Evolutionary conservation across 495 filamentous ascomycete species (phyloP).

Genomic region (Ramalina intermedia): DNA sequence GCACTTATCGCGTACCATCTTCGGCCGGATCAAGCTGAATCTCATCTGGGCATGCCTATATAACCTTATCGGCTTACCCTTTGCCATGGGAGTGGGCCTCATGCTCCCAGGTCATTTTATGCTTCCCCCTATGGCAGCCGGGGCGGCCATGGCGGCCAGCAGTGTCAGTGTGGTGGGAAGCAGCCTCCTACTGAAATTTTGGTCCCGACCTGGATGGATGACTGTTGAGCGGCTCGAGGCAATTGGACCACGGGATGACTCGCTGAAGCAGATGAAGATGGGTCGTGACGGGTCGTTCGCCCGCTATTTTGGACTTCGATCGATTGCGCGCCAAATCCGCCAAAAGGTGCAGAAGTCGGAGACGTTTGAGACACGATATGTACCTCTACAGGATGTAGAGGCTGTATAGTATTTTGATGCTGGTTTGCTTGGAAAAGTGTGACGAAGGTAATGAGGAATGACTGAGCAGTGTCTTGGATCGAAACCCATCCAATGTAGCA

Average conservation of each 20-base stretch:
- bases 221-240: constrained; percentile 45
- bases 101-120: constrained; percentile 83
- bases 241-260: constrained; percentile 1
- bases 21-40: constrained; percentile 86
- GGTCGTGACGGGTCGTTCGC: constrained; percentile 1
- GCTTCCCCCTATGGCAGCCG: constrained; percentile 88
- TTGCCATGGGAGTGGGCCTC: constrained; percentile 75
- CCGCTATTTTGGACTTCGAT: constrained; percentile 1
- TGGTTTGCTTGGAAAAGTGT: neutral
- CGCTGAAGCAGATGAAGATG: constrained; percentile 12
- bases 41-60: constrained; percentile 84
- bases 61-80: constrained; percentile 83
- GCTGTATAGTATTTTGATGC: constrained; percentile 6
- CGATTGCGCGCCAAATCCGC: neutral
- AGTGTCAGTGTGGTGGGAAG: constrained; percentile 83
- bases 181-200: constrained; percentile 71
- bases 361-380: constrained; percentile 9
- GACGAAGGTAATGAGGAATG: neutral
- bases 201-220: constrained; percentile 86
- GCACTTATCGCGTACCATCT: constrained; percentile 70
- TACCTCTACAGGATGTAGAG: constrained; percentile 14
- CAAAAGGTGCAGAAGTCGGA: neutral
- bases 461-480: neutral
- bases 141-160: constrained; percentile 83
- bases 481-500: too few species aligned